Conservation (phyloP, 1,284 basidiomycete species). For the Fomitiporia mediterranea region DNA sequence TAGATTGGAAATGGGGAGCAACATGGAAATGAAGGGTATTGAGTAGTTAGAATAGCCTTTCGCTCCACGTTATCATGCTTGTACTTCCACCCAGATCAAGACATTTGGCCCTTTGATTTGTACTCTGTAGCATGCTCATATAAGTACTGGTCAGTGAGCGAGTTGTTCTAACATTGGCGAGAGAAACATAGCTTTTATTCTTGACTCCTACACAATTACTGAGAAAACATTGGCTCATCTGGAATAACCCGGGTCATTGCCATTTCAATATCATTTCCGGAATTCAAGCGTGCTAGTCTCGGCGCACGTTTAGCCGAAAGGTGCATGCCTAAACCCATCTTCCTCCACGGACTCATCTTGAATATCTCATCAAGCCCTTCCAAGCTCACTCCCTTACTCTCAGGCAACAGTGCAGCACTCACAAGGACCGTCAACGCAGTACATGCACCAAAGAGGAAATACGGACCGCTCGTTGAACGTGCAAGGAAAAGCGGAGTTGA, state of each 20-base stretch:
- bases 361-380: constrained; percentile 39
- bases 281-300: background rate
- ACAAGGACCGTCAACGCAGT: constrained; percentile 35
- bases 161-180: too few relatives aligned
- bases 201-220: too few relatives aligned
- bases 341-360: constrained; percentile 29
- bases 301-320: background rate
- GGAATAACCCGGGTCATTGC: background rate
- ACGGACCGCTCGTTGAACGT: constrained; percentile 40
- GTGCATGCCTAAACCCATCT: background rate
- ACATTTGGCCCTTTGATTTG: too few relatives aligned
- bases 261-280: background rate
- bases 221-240: background rate
- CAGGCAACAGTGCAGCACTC: constrained; percentile 40
- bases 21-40: too few relatives aligned
- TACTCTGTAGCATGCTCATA: too few relatives aligned
- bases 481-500: constrained; percentile 45
- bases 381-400: constrained; percentile 41
- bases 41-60: too few relatives aligned
- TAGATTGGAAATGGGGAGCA: too few relatives aligned
- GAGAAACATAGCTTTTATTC: too few relatives aligned
- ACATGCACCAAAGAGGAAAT: constrained; percentile 44
- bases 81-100: too few relatives aligned
- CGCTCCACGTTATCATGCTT: too few relatives aligned
- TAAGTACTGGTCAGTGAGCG: too few relatives aligned